These are phyloP conservation scores for Candolleomyces eurysporus DNA, from an alignment of 768 basidiomycete genomes.

Conservation along the genomic window DNA sequence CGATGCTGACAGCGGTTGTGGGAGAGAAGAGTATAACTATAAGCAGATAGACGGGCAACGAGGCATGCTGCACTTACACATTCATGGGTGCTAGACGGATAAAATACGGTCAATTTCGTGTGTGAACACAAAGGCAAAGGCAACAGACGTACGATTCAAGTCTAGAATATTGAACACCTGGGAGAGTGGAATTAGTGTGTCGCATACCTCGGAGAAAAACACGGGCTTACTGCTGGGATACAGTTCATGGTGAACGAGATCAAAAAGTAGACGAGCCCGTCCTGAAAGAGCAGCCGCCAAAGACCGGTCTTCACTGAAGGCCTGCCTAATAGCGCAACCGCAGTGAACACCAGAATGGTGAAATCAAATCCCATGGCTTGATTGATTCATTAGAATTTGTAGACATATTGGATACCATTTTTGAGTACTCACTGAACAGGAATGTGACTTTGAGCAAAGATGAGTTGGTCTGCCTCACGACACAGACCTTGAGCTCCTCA, in stretches of 20 bases:
- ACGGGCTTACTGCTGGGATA: conserved; percentile 57
- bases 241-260: conserved; percentile 65
- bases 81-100: conserved; percentile 52
- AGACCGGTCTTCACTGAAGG: conserved; percentile 56
- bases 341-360: conserved; percentile 54
- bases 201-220: conserved; percentile 1
- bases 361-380: conserved; percentile 72
- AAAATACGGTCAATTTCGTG: conserved; percentile 3
- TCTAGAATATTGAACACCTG: conserved; percentile 57
- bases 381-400: no score
- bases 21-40: conserved; percentile 2
- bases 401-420: background rate
- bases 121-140: background rate
- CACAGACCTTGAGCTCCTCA: conserved; percentile 36
- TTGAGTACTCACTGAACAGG: conserved; percentile 57
- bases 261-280: conserved; percentile 69
- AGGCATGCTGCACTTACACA: conserved; percentile 41
- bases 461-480: conserved; percentile 52
- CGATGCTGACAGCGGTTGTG: conserved; percentile 36
- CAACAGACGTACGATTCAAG: conserved; percentile 49
- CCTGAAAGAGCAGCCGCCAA: conserved; percentile 71
- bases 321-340: conserved; percentile 48
- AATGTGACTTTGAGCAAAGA: conserved; percentile 61
- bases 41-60: conserved; percentile 6
- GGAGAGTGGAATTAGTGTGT: background rate